Base-by-base conservation (phyloP, 140 eudicot genomes). In the Stevia rebaudiana region DNA sequence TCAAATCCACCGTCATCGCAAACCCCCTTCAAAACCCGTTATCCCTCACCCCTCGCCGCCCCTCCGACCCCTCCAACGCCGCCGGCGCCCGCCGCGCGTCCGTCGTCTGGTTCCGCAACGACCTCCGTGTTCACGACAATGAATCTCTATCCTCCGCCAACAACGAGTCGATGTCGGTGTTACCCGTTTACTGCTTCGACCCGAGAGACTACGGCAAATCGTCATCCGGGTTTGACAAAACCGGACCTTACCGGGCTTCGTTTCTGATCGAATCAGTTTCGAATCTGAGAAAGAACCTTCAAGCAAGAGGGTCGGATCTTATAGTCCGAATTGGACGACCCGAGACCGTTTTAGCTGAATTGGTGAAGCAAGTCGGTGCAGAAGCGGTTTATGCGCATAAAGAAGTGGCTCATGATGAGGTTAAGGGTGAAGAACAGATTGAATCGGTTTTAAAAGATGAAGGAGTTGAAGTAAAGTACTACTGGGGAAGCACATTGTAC, bases 401-500 rank as follows among this genome's bases (percentile, higher is more conserved):
- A 15, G 98, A 91, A 69, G 95, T 87, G 42, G 77, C 91, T 13
- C 82, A 83, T 56, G 94, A 87, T 66, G 95, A 91, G 72, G 98
- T 88, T 11, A 84, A 77, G 67, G 80, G 91, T 8, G 98, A 91
- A 73, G 86, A 68, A 46, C 84, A 78, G 71, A 79, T 86, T 36
- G 94, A 86, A 70, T 68, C 30, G 16, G 81, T 58, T 13, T 70
- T 90, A 80, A 90, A 86, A 72, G 86, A 86, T 63, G 94, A 86
- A 60, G 95, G 97, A 1, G 82, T 90, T 25, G 97, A 90, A 63
- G 87, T 90, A 23, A 90, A 86, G 81, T 90, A 90, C 72, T 86
- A 72, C 55, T 90, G 97, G 97, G 97, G 97, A 55, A 90, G 97
- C 61, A 90, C 97, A 31, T 78, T 89, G 86, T 86, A 89, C 54